These are phyloP conservation scores for Mollisiaceae sp. DNA, from an alignment of 2,329 filamentous ascomycete species.

Conservation along the genomic window DNA sequence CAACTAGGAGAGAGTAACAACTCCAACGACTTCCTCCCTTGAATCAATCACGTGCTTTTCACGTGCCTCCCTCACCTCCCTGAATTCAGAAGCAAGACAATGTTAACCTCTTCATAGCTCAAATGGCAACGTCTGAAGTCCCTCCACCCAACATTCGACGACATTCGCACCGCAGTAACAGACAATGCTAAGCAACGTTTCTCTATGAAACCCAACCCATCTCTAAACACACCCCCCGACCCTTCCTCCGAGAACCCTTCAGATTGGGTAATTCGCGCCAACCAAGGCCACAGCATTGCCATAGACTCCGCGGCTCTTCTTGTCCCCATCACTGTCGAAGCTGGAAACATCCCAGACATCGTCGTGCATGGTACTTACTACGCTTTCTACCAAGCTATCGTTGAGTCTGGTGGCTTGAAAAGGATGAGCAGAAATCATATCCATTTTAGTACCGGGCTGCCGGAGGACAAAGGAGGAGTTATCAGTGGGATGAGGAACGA, in stretches of 20 bases:
- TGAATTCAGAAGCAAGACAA: background rate
- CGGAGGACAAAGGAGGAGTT: slow-evolving; percentile 53
- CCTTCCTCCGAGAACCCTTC: slow-evolving; percentile 54
- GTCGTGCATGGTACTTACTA: slow-evolving; percentile 93
- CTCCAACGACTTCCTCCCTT: slow-evolving; percentile 3
- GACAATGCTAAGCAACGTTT: slow-evolving; percentile 92
- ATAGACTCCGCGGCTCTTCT: slow-evolving; percentile 74
- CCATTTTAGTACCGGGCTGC: slow-evolving; percentile 82
- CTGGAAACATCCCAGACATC: slow-evolving; percentile 62
- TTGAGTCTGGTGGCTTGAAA: slow-evolving; percentile 76
- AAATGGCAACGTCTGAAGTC: slow-evolving; percentile 58
- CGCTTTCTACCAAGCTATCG: slow-evolving; percentile 75
- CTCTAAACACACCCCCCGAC: slow-evolving; percentile 31
- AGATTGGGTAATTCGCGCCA: slow-evolving; percentile 88
- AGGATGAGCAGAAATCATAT: slow-evolving; percentile 87
- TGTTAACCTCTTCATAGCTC: slow-evolving; percentile 34
- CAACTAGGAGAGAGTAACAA: background rate
- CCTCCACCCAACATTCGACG: slow-evolving; percentile 74
- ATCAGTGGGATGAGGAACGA: slow-evolving; percentile 82
- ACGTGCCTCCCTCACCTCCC: background rate
- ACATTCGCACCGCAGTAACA: slow-evolving; percentile 72
- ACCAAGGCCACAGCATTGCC: slow-evolving; percentile 90
- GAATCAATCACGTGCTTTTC: slow-evolving; percentile 7
- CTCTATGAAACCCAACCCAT: slow-evolving; percentile 66
- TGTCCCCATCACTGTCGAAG: slow-evolving; percentile 65